Base-by-base conservation (phyloP, 164 flowering plant genomes). In the Kingdonia uniflora region DNA sequence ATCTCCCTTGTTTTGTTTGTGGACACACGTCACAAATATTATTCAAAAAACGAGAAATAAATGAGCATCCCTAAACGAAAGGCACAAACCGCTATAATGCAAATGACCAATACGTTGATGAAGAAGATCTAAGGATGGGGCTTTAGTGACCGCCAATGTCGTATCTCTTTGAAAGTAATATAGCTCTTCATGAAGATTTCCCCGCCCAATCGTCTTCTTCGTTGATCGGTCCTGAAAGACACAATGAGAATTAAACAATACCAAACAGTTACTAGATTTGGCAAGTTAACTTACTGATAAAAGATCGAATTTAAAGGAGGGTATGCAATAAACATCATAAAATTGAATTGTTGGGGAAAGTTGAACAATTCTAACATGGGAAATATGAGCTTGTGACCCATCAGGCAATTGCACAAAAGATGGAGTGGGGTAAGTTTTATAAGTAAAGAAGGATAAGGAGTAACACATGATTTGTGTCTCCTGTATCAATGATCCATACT, bases 11-110 rank as follows among this genome's bases (percentile, higher is more conserved):
- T 29, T 50, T 50, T 3, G 40, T 40, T 29, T 26, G 39, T 1
- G 53, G 53, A n/a, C 22, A 50, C 15, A 50, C 53, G 16, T 26
- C 19, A 29, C 53, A 50, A 50, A 16, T 21, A 16, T 29, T 33
- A 50, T 50, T 50, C n/a, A n/a, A n/a, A n/a, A 24, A 48, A 24
- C 33, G 14, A 13, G 33, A 48, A 48, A 10, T 2, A 23, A 11
- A 22, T 22, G 51, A 47, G 15, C 11, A 22, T 22, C 14, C 51
- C n/a, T 22, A 48, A 24, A 22, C 11, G 24, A 23, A 23, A 5
- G 3, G 5, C 14, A 16, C 8, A 48, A 22, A 23, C 14, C 10
- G 19, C 5, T 11, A 16, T 8, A 15, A 26, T 17, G 13, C 17
- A 43, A 17, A 40, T 38, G 47, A 16, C 47, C 5, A 14, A 43